Evolutionary conservation across 768 basidiomycete species (phyloP).

Genomic region (Leccinum variicolor): DNA sequence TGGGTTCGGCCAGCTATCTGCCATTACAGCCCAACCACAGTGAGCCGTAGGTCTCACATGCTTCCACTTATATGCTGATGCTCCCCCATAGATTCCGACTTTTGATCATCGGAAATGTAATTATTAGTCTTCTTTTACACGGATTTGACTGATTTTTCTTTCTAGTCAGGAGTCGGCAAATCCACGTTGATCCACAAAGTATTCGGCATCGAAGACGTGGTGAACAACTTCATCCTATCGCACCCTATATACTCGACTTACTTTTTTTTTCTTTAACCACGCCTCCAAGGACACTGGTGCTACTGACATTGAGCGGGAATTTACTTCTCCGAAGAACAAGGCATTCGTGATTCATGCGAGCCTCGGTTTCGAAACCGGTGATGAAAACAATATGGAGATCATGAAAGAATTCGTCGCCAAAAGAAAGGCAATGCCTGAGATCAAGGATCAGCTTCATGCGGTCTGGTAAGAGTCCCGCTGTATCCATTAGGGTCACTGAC

Average conservation of each 20-base stretch:
- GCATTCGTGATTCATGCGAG: constrained; percentile 18
- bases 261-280: not conserved
- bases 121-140: not conserved
- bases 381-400: constrained; percentile 1
- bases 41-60: not conserved
- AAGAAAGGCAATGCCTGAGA: not conserved
- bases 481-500: not conserved
- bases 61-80: not conserved
- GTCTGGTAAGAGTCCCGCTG: constrained; percentile 5
- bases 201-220: constrained; percentile 11
- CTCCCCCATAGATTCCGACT: constrained; percentile 9
- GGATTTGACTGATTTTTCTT: not conserved
- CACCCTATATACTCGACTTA: not conserved
- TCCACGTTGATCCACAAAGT: constrained; percentile 1
- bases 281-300: not conserved
- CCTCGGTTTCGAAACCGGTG: constrained; percentile 16
- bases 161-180: constrained; percentile 17
- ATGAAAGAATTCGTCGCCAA: not conserved
- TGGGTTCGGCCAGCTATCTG: not conserved
- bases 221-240: not conserved
- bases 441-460: constrained; percentile 11
- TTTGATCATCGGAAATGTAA: constrained; percentile 15
- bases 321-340: constrained; percentile 5
- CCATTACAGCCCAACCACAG: constrained; percentile 6
- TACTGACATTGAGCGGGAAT: constrained; percentile 12